phyloP scores from a whole-genome alignment of 1,284 basidiomycete species.

The Microbotryum scabiosae region DNA sequence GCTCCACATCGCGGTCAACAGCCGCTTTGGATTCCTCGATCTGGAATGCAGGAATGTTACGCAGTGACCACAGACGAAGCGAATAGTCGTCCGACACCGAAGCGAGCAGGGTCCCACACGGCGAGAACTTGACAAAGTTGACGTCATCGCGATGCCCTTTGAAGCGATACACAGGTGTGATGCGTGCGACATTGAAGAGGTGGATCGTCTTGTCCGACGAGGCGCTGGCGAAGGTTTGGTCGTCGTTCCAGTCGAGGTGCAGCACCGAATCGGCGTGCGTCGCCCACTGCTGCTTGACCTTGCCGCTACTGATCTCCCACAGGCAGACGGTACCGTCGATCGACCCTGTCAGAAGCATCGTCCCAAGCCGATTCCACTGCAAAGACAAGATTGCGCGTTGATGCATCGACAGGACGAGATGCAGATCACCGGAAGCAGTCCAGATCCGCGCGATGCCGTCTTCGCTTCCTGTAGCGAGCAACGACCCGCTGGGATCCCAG shows the following conservation, averaged over 20 bases:
- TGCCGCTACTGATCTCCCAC: constrained; percentile 34
- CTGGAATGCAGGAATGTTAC: constrained; percentile 43
- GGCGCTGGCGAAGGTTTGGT: constrained; percentile 61
- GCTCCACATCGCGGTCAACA: constrained; percentile 14
- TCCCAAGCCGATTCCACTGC: constrained; percentile 31
- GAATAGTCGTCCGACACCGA: constrained; percentile 71
- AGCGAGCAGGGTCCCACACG: constrained; percentile 56
- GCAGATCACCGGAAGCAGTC: constrained; percentile 40
- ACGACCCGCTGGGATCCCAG: constrained; percentile 55
- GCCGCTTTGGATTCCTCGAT: constrained; percentile 33
- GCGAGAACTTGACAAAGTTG: constrained; percentile 64
- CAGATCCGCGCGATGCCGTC: constrained; percentile 53
- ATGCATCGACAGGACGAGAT: constrained; percentile 36
- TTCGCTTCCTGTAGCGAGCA: constrained; percentile 52
- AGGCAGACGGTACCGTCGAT: constrained; percentile 33
- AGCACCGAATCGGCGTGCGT: constrained; percentile 56
- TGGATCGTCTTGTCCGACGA: constrained; percentile 52
- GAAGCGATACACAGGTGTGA: constrained; percentile 32
- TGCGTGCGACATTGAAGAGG: constrained; percentile 24
- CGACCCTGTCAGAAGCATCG: constrained; percentile 31
- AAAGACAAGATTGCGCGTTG: constrained; percentile 31
- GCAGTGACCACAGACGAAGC: constrained; percentile 63
- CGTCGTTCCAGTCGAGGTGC: constrained; percentile 70
- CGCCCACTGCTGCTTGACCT: constrained; percentile 33
- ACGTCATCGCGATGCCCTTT: constrained; percentile 66